A percentile compares a stretch with the other conserved stretches of the same genome.
phyloP scores from a whole-genome alignment of 2,329 filamentous ascomycete genomes.

The Penicillium sp. region DNA sequence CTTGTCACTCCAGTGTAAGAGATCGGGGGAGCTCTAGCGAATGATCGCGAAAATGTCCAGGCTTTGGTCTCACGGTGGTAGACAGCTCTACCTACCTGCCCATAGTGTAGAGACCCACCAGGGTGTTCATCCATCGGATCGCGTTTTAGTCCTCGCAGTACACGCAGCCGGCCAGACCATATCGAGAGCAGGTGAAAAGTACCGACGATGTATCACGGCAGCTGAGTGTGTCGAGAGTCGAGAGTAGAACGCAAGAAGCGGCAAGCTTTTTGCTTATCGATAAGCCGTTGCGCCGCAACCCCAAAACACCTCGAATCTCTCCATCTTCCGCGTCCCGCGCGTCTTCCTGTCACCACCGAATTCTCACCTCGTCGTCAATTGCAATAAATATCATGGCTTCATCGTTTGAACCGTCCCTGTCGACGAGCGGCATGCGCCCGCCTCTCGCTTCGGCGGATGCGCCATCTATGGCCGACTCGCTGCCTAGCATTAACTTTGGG shows the following conservation, averaged over 20 bases:
- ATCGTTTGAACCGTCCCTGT: slow-evolving; percentile 55
- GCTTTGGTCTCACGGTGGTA: slow-evolving; percentile 45
- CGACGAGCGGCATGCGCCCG: slow-evolving; percentile 49
- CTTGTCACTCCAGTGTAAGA: slow-evolving; percentile 30
- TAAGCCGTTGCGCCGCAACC: slow-evolving; percentile 32
- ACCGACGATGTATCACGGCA: too few relatives aligned
- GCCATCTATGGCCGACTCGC: slow-evolving; percentile 57
- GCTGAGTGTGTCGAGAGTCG: too few relatives aligned
- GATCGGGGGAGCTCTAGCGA: slow-evolving; percentile 22
- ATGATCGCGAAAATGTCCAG: slow-evolving; percentile 47
- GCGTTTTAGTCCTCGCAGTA: slow-evolving; percentile 30
- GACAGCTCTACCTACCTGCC: slow-evolving; percentile 50
- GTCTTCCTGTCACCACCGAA: slow-evolving; percentile 1
- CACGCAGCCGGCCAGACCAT: slow-evolving; percentile 27
- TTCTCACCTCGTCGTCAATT: not conserved
- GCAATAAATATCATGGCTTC: slow-evolving; percentile 27
- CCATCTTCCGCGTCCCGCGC: slow-evolving; percentile 3
- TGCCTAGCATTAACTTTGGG: slow-evolving; percentile 89
- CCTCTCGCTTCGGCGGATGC: slow-evolving; percentile 48
- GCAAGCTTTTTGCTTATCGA: slow-evolving; percentile 23
- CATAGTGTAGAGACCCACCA: slow-evolving; percentile 50
- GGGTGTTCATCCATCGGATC: slow-evolving; percentile 54
- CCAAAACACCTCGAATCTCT: slow-evolving; percentile 14
- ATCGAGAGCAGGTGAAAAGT: slow-evolving; percentile 15
- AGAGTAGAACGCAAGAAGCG: too few relatives aligned